Percentiles rank a stretch among this genome's conserved stretches.
Evolutionary conservation across 371 early-diverging fungal species (phyloP).

Genomic region (Syncephalis fuscata): DNA sequence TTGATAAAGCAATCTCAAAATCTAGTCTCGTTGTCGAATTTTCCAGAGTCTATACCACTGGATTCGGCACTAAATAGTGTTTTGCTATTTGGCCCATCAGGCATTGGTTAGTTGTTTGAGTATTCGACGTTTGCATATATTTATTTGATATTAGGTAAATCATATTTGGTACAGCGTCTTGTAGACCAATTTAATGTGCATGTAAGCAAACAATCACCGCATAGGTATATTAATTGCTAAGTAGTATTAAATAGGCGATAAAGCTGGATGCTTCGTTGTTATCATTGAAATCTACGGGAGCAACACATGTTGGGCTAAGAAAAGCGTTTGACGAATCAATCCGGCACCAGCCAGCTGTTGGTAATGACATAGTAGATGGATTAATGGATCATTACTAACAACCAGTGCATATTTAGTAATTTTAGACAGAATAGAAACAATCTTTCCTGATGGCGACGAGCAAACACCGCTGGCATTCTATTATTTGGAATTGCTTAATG

Average conservation of each 20-base stretch:
- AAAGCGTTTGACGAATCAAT: constrained; percentile 11
- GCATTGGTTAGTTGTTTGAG: constrained; percentile 12
- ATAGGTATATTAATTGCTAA: background rate
- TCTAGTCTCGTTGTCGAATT: no score
- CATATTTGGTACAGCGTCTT: constrained; percentile 10
- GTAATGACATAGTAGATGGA: constrained; percentile 3
- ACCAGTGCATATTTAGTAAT: constrained; percentile 12
- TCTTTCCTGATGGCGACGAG: constrained; percentile 23
- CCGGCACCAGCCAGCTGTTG: constrained; percentile 2
- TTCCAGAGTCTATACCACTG: no score
- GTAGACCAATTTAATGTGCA: constrained; percentile 9
- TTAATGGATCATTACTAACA: background rate
- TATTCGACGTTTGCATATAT: background rate
- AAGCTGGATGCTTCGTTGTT: constrained; percentile 14
- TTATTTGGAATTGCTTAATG: constrained; percentile 12
- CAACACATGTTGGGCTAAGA: constrained; percentile 18
- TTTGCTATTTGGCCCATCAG: constrained; percentile 19
- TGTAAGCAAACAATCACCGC: constrained; percentile 2
- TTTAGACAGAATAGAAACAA: constrained; percentile 32
- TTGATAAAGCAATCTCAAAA: no score
- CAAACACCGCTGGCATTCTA: constrained; percentile 14
- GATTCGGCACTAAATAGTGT: constrained; percentile 4
- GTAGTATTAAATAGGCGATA: constrained; percentile 7
- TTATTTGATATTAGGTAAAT: constrained; percentile 16
- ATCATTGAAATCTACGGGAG: constrained; percentile 17